Evolutionary conservation across 106 monocot species (phyloP).

Genomic region (Cymbidium sinense): DNA sequence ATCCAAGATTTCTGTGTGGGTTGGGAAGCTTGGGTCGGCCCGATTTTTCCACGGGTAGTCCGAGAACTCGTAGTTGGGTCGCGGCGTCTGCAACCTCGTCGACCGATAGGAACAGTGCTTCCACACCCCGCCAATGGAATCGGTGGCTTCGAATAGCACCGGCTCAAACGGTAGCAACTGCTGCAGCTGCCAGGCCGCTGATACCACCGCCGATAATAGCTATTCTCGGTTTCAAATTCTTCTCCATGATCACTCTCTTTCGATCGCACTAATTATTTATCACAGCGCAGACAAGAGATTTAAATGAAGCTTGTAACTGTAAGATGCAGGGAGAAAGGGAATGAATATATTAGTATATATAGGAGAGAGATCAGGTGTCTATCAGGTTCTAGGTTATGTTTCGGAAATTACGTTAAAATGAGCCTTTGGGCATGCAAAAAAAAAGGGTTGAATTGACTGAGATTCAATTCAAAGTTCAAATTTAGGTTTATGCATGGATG

Average conservation of each 20-base stretch:
- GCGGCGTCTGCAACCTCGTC: slow-evolving; percentile 80
- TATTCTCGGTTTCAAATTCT: slow-evolving; percentile 19
- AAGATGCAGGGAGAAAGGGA: too few relatives aligned
- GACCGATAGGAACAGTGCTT: slow-evolving; percentile 70
- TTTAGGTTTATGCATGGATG: background rate
- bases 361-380: background rate
- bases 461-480: background rate
- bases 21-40: too few relatives aligned
- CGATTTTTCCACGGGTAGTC: slow-evolving; percentile 79
- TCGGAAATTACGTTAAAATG: background rate
- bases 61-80: slow-evolving; percentile 89
- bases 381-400: background rate
- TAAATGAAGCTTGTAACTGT: background rate
- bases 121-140: slow-evolving; percentile 83
- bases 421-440: background rate
- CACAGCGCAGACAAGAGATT: too few relatives aligned
- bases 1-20: slow-evolving; percentile 54
- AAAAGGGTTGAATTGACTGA: background rate
- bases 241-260: slow-evolving; percentile 4
- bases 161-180: slow-evolving; percentile 47
- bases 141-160: slow-evolving; percentile 75
- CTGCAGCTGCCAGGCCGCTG: slow-evolving; percentile 71
- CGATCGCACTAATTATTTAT: too few relatives aligned
- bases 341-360: background rate
- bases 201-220: slow-evolving; percentile 72